phyloP scores from a whole-genome alignment of 768 basidiomycete genomes.

The Boletus subparvulus region DNA sequence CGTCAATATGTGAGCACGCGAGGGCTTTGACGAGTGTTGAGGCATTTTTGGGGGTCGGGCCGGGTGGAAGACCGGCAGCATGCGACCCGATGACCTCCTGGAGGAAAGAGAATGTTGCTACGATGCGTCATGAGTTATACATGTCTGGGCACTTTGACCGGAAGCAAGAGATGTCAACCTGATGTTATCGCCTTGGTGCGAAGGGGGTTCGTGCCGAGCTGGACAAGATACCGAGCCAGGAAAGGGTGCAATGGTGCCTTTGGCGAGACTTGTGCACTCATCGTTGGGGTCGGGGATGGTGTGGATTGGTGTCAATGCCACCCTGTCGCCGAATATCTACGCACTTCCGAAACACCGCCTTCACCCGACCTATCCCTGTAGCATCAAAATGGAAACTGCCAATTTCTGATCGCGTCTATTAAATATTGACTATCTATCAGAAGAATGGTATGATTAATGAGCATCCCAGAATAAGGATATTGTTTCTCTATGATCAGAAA shows the following conservation, averaged over 20 bases:
- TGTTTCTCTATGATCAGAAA: slow-evolving; percentile 21
- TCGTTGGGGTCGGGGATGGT: slow-evolving; percentile 17
- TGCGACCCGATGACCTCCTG: slow-evolving; percentile 83
- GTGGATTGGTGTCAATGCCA: not conserved
- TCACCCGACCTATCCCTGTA: no score
- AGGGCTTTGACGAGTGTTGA: slow-evolving; percentile 52
- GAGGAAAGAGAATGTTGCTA: slow-evolving; percentile 58
- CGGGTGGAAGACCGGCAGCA: slow-evolving; percentile 59
- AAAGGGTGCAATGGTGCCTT: slow-evolving; percentile 41
- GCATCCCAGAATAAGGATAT: slow-evolving; percentile 20
- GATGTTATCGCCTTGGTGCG: slow-evolving; percentile 81
- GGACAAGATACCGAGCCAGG: slow-evolving; percentile 66
- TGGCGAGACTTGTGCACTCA: slow-evolving; percentile 37
- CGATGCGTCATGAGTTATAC: not conserved
- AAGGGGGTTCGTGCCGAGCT: slow-evolving; percentile 67
- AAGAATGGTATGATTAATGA: slow-evolving; percentile 14
- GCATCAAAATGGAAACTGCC: not conserved
- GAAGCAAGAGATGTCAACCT: slow-evolving; percentile 38
- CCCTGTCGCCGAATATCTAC: not conserved
- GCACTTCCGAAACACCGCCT: not conserved
- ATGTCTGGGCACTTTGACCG: not conserved
- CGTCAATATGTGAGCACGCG: slow-evolving; percentile 57
- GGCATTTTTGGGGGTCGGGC: slow-evolving; percentile 50
- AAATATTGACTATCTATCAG: not conserved
- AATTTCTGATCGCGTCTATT: not conserved